Base-by-base conservation (phyloP, 192 early-diverging fungal species). In the Diversispora epigaea region DNA sequence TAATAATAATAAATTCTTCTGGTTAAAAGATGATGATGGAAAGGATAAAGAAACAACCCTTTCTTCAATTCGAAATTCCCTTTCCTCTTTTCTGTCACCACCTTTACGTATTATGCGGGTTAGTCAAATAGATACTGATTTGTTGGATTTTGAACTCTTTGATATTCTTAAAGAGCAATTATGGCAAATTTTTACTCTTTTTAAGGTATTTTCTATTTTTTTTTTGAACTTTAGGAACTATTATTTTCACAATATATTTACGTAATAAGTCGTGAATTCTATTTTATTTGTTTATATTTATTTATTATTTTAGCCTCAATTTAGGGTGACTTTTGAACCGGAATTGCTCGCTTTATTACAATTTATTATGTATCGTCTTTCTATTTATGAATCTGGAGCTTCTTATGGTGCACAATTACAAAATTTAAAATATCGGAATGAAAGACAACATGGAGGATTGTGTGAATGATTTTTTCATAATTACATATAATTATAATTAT, bases 341-440 rank as follows among this genome's bases (percentile, higher is more conserved):
- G 94, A 96, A 77, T 75, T 96, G 52, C 80, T 89, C 39, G 83
- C 88, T 7, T 68, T 88, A 8, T 79, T 96, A 65, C 84, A 89
- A 46, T 80, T 91, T 43, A 64, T 92, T 46, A 80, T 96, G 73
- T 93, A 89, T 79, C 86, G 87, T 76, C 85, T 94, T 44, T 91
- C 93, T 3, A 86, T 92, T 40, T 93, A 90, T 72, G 85, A 89
- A 55, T 78, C 85, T 69, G 88, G 89, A 0, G 92, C 95, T 3
- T 89, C 92, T 6, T 95, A 95, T 76, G 94, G 94, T 14, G 85
- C 90, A 6, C 86, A 88, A 70, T 83, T 96, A 75, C 93, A 95
- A 76, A 96, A 96, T 78, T 81, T 96, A 39, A 87, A 84, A 47
- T 96, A 94, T 75, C 78, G 92, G 46, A 90, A 93, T 76, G 91